These are phyloP conservation scores for Suillus alpinus DNA, from an alignment of 768 basidiomycete genomes.

Conservation along the genomic window DNA sequence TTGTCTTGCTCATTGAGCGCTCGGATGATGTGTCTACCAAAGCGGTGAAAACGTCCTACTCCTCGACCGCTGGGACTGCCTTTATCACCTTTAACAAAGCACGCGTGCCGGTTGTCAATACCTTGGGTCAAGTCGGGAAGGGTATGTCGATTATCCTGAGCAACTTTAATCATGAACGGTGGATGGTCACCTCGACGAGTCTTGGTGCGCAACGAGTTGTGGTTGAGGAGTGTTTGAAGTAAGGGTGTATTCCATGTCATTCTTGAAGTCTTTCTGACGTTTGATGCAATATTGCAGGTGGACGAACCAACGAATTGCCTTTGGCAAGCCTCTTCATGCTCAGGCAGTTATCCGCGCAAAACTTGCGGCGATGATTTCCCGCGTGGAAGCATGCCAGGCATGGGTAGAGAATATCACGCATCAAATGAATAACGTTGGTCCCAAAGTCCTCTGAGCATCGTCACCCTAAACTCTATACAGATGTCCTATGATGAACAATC, in stretches of 20 bases:
- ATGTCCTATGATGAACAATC: conserved; percentile 88
- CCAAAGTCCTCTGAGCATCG: not conserved
- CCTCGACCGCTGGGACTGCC: conserved; percentile 85
- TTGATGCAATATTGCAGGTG: conserved; percentile 49
- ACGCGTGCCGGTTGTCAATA: conserved; percentile 82
- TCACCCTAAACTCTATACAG: conserved; percentile 34
- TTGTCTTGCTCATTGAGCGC: conserved; percentile 74
- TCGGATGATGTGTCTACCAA: conserved; percentile 76
- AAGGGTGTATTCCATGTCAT: conserved; percentile 12
- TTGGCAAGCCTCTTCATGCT: conserved; percentile 79
- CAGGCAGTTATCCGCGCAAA: conserved; percentile 89
- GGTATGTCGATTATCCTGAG: conserved; percentile 82
- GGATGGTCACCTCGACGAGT: conserved; percentile 77
- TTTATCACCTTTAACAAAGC: conserved; percentile 80
- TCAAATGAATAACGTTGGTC: conserved; percentile 84
- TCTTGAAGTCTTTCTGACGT: conserved; percentile 6
- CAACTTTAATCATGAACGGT: conserved; percentile 89
- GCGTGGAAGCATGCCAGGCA: conserved; percentile 79
- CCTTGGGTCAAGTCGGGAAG: conserved; percentile 81
- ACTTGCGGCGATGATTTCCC: conserved; percentile 86
- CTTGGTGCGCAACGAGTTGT: conserved; percentile 74
- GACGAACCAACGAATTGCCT: conserved; percentile 85
- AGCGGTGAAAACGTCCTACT: conserved; percentile 91
- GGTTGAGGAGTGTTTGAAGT: conserved; percentile 92
- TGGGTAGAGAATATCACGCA: conserved; percentile 90